Base-by-base conservation (phyloP, 192 early-diverging fungal genomes). In the Oehlia diaphana region DNA sequence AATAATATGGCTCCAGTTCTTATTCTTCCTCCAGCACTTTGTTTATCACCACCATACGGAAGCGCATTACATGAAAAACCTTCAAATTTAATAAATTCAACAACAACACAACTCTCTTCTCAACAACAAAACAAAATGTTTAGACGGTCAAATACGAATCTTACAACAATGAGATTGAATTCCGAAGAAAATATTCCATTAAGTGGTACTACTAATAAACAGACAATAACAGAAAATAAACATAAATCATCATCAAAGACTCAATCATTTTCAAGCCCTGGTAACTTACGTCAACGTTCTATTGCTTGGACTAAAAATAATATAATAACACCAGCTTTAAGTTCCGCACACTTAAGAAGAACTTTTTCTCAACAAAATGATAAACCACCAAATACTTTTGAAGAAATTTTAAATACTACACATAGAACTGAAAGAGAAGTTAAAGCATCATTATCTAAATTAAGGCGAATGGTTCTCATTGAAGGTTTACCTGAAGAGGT, bases 401-500 rank as follows among this genome's bases (percentile, higher is more conserved):
- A 88, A 58, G 72, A 69, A 39, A 47, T 93, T 28, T 82, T 94
- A 23, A 74, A 58, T 23, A 83, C 85, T 8, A 83, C 84, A 31
- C 89, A 91, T 81, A 31, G 82, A 64, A 88, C 88, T 3, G 92
- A 94, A 66, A 72, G 76, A 14, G 83, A 88, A 28, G 83, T 93
- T 82, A 82, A 89, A 37, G 86, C 84, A 39, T 87, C 87, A 6
- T 82, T 93, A 28, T 82, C 85, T 26, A 86, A 83, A 37, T 77
- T 94, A 61, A 79, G 93, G 64, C 64, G 78, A 79, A 76, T 92
- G 71, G 84, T 94, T 63, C 80, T 93, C 6, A 80, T 83, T 39
- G 86, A 91, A 53, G 92, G 93, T 63, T 83, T 94, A 23, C 93
- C 92, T 26, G 81, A 86, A 5, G 82, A 88, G 79, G 80, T 82